A percentile compares a stretch with the other conserved stretches of the same genome.
Conservation (phyloP, 805 yeast species). For the Lachancea mirantina region DNA sequence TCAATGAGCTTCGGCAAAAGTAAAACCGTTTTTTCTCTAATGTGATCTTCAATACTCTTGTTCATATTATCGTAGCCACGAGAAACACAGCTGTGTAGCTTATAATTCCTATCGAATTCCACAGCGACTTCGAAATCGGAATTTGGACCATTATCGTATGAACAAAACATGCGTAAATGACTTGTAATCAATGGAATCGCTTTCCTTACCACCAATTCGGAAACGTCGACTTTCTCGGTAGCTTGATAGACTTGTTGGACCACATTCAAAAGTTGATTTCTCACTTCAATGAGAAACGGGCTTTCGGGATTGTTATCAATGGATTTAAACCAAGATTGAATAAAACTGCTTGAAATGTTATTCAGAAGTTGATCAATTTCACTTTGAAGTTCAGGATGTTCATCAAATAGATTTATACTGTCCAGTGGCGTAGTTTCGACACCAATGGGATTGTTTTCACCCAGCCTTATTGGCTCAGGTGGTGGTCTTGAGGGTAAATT, state of each 20-base stretch:
- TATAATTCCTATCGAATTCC: conserved; percentile 32
- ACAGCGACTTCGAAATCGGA: conserved; percentile 37
- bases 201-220: conserved; percentile 49
- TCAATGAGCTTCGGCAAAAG: conserved; percentile 45
- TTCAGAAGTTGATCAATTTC: conserved; percentile 40
- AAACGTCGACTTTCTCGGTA: conserved; percentile 41
- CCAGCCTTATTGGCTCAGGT: no score
- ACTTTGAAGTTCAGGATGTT: conserved; percentile 29
- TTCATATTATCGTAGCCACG: conserved; percentile 29
- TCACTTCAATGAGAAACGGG: conserved; percentile 37
- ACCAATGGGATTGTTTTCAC: no score
- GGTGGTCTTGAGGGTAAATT: no score
- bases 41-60: conserved; percentile 42
- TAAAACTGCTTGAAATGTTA: conserved; percentile 46
- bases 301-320: conserved; percentile 31
- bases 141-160: conserved; percentile 21
- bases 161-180: conserved; percentile 38
- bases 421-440: no score
- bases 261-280: conserved; percentile 36
- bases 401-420: conserved; percentile 4
- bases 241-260: conserved; percentile 38
- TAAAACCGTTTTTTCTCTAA: conserved; percentile 36
- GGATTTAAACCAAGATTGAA: conserved; percentile 47
- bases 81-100: conserved; percentile 52
- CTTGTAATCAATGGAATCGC: conserved; percentile 59